Evolutionary conservation across 345 rosid species (phyloP).

Genomic region (Eucalyptus caleyi): DNA sequence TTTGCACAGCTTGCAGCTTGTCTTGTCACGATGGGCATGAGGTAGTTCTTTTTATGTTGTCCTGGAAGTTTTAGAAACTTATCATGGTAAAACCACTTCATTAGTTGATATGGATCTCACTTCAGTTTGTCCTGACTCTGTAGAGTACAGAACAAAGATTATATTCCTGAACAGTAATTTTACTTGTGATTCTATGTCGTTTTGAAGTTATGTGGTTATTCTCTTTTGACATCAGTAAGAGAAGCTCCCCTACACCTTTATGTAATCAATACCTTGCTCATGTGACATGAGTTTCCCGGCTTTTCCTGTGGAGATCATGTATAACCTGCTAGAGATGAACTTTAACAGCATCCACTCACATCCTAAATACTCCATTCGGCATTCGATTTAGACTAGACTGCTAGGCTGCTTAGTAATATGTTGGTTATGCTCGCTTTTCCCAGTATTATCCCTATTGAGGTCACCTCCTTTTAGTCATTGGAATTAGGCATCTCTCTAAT

Average conservation of each 20-base stretch:
- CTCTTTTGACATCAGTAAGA: not conserved
- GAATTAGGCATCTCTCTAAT: not conserved
- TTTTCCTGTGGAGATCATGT: not conserved
- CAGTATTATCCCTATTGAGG: not conserved
- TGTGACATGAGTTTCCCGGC: not conserved
- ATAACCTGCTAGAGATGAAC: not conserved
- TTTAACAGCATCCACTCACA: not conserved
- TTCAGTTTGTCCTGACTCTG: not conserved
- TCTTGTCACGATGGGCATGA: conserved; percentile 97
- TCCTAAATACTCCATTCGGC: not conserved
- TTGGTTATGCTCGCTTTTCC: not conserved
- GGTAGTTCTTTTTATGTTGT: conserved; percentile 23
- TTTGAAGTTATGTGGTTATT: not conserved
- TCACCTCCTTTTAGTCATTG: not conserved
- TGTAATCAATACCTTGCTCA: not conserved
- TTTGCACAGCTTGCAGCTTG: conserved; percentile 93
- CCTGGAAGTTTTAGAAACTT: not conserved
- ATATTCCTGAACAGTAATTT: not conserved
- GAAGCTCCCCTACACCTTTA: not conserved
- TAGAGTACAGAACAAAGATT: not conserved
- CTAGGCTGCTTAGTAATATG: not conserved
- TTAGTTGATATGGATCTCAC: not conserved
- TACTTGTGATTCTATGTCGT: not conserved
- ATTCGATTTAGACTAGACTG: not conserved
- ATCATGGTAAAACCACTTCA: not conserved